Evolutionary conservation across 1,284 basidiomycete genomes (phyloP), one percentile per base, ranked within the genome.

Genomic region (Irpex sp.): DNA sequence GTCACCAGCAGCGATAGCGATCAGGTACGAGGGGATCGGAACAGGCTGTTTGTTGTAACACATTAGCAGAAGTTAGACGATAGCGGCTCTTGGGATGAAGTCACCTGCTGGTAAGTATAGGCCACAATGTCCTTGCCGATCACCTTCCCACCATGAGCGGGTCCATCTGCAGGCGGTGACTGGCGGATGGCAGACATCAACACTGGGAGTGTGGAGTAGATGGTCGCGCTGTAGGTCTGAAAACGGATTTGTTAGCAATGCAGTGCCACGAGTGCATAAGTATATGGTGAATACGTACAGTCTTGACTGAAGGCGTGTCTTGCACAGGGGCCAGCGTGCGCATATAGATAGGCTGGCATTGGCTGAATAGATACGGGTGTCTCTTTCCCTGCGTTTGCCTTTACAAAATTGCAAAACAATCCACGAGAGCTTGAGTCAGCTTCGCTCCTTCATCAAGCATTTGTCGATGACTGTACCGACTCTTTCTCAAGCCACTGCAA

Each of bases 331-430:
- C 89, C 67, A 98, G 82, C 1, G 93, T 88, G 66, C 96, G 89
- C 11, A 94, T 94, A 78, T 97, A 96, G 76, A 97, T 97, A n/a
- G 97, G 96, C 81, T 99, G 97, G 79, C 94, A 96, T 82, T 99
- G 97, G 71, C 96, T 97, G 86, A 98, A 99, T 49, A 99, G 84
- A 84, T 95, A 99, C 0, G 96, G 95, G 81, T 95, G 93, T 70
- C 86, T 84, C 79, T 96, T 95, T 24, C 94, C 94, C 72, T 96
- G 95, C 0, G 97, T 99, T 83, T 99, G 97, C 74, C 94, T 95
- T 22, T 22, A 43, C 43, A 43, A 67, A 62, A 13, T 9, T 9
- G 11, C 20, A 27, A 38, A 38, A 38, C 6, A 38, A 38, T 38
- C 32, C 32, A 38, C 32, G 32, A 38, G 32, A 38, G 32, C 32